phyloP scores from a whole-genome alignment of 768 basidiomycete genomes.

The Cantharellus anzutake region DNA sequence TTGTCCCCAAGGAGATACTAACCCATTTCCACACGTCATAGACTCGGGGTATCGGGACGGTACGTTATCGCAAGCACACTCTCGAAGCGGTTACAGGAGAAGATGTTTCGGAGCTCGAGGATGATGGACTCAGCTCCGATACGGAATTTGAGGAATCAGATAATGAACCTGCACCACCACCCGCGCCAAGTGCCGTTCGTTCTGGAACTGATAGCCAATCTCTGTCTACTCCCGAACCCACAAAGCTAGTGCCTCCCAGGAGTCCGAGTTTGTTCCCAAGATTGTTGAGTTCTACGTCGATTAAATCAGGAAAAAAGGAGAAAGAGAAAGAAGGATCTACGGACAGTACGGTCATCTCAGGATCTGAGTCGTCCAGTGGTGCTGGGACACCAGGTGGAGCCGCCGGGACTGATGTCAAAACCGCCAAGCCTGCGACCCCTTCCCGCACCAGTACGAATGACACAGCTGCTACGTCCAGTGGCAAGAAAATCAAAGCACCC shows the following conservation, averaged over 20 bases:
- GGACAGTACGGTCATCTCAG: too few species aligned
- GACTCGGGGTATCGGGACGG: slow-evolving; percentile 77
- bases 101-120: slow-evolving; percentile 39
- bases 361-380: too few species aligned
- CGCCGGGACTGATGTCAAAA: not conserved
- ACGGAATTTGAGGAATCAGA: slow-evolving; percentile 20
- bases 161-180: not conserved
- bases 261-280: slow-evolving; percentile 3
- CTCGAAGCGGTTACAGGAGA: slow-evolving; percentile 4
- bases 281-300: not conserved
- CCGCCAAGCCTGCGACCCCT: not conserved
- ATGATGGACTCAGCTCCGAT: slow-evolving; percentile 53
- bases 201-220: not conserved
- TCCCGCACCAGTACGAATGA: too few species aligned
- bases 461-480: not conserved
- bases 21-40: slow-evolving; percentile 14
- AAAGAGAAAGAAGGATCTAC: too few species aligned
- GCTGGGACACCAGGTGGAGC: too few species aligned
- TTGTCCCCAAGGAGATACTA: not conserved
- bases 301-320: not conserved
- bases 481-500: not conserved
- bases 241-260: slow-evolving; percentile 1
- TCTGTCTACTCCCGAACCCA: slow-evolving; percentile 2
- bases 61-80: slow-evolving; percentile 35
- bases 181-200: slow-evolving; percentile 7